A percentile compares a stretch with the other conserved stretches of the same genome.
Evolutionary conservation across 1,284 basidiomycete species (phyloP).

Genomic region (Neonothopanus nambi): DNA sequence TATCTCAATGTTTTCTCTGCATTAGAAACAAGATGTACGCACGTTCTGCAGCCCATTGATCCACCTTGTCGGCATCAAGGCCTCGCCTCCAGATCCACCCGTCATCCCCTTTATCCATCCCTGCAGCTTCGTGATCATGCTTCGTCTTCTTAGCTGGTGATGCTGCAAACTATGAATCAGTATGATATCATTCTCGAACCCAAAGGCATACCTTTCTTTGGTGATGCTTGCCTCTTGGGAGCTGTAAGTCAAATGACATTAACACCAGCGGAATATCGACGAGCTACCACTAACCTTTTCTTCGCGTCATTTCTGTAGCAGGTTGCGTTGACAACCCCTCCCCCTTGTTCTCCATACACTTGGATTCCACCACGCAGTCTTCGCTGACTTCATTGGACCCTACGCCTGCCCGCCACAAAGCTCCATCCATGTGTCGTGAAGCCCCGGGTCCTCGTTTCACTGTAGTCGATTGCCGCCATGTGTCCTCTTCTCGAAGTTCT

Average conservation of each 20-base stretch:
- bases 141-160: neutral
- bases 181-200: no score
- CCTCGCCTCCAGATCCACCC: slow-evolving; percentile 4
- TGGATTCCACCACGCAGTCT: no score
- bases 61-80: neutral
- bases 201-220: no score
- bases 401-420: slow-evolving; percentile 2
- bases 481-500: neutral
- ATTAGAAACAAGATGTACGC: neutral
- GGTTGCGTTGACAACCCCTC: no score
- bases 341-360: no score
- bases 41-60: slow-evolving; percentile 2
- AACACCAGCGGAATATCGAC: no score
- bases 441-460: neutral
- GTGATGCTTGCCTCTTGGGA: no score
- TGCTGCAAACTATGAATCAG: no score
- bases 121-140: neutral
- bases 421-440: neutral
- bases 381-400: no score
- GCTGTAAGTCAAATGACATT: no score
- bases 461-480: slow-evolving; percentile 2
- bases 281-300: no score
- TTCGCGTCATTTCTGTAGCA: no score
- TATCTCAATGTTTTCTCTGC: neutral
- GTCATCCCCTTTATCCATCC: neutral